Conservation (phyloP, 2,329 filamentous ascomycete species). For the Exutisphaerella laricina region DNA sequence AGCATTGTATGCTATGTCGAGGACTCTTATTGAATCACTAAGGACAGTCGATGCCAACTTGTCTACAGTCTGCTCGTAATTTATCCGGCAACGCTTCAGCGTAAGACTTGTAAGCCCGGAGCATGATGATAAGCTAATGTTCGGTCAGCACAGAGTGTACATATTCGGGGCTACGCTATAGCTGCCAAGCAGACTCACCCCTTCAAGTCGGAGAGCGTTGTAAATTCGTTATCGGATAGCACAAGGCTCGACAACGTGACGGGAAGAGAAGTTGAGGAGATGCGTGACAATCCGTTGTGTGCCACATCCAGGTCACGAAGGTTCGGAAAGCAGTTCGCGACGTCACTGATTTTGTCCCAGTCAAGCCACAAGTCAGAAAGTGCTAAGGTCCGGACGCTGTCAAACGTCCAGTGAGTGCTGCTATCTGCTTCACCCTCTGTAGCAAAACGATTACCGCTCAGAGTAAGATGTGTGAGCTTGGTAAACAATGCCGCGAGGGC, state of each 20-base stretch:
- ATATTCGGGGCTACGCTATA: too few relatives aligned
- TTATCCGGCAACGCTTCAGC: conserved; percentile 72
- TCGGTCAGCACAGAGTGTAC: neutral
- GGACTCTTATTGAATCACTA: conserved; percentile 32
- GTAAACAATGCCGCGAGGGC: conserved; percentile 66
- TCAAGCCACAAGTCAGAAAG: conserved; percentile 46
- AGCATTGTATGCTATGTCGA: conserved; percentile 44
- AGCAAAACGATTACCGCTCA: conserved; percentile 62
- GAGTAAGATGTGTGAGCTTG: conserved; percentile 46
- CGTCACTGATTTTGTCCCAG: conserved; percentile 36
- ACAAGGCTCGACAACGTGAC: conserved; percentile 57
- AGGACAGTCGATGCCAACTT: too few relatives aligned
- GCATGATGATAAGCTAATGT: conserved; percentile 53
- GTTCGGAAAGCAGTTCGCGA: conserved; percentile 49
- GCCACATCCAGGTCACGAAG: conserved; percentile 48
- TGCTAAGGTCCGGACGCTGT: conserved; percentile 31
- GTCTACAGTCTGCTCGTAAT: conserved; percentile 22
- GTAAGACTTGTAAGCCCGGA: conserved; percentile 45
- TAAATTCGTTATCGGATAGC: conserved; percentile 68
- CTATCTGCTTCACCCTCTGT: neutral
- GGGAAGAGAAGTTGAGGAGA: conserved; percentile 37
- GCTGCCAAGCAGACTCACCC: too few relatives aligned
- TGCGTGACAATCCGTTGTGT: conserved; percentile 35
- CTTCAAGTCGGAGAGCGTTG: conserved; percentile 51
- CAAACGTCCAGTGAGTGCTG: neutral